These are phyloP conservation scores for Pholiota conissans DNA, from an alignment of 768 basidiomycete species.

Conservation along the genomic window DNA sequence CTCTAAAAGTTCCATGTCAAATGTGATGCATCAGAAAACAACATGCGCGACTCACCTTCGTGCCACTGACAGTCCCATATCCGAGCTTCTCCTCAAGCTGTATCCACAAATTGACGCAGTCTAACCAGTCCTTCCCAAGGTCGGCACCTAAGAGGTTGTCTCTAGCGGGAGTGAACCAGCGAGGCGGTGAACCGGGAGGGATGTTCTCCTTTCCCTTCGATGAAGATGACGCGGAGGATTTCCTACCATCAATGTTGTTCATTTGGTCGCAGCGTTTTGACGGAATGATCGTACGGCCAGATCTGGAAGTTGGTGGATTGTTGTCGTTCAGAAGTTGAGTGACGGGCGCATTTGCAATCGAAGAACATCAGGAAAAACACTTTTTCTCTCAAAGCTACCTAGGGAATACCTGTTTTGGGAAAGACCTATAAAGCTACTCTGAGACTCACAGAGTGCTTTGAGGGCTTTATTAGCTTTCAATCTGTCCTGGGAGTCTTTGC, in stretches of 20 bases:
- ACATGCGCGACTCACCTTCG: conserved; percentile 1
- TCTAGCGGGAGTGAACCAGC: background rate
- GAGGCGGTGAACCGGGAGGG: background rate
- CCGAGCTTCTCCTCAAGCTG: conserved; percentile 8
- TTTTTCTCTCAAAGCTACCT: too few species aligned
- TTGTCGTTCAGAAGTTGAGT: too few species aligned
- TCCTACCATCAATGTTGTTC: background rate
- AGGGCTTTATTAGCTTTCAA: too few species aligned
- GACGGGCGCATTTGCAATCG: too few species aligned
- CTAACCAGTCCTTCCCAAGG: conserved; percentile 7
- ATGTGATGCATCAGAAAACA: background rate
- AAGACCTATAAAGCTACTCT: too few species aligned
- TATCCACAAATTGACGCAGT: conserved; percentile 8
- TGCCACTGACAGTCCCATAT: conserved; percentile 3
- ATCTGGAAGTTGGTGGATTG: too few species aligned
- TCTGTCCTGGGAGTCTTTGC: too few species aligned
- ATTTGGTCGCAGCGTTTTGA: background rate
- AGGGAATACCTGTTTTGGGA: too few species aligned
- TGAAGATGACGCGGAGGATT: background rate
- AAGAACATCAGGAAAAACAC: too few species aligned
- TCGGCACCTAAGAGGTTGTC: background rate
- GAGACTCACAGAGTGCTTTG: too few species aligned
- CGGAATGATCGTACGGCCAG: background rate
- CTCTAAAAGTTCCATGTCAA: background rate
- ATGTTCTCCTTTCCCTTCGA: background rate